Evolutionary conservation across 345 rosid genomes (phyloP).

Genomic region (Erucastrum elatum): DNA sequence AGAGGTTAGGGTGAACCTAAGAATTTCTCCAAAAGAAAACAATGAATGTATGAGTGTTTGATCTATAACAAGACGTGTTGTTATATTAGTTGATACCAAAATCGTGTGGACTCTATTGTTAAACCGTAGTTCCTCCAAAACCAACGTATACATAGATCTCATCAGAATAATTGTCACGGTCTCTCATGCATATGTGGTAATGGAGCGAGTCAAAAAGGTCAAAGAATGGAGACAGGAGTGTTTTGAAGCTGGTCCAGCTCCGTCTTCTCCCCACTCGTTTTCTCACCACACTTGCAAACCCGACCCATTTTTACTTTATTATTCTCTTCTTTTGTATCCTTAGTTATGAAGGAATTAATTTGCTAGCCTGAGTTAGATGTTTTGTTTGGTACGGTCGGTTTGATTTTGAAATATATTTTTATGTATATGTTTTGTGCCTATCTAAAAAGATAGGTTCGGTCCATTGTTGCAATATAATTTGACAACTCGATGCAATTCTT

Average conservation of each 20-base stretch:
- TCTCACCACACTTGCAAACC: neutral
- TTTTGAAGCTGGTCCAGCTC: slow-evolving; percentile 34
- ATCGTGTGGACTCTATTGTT: neutral
- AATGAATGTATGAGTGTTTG: neutral
- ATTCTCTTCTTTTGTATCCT: neutral
- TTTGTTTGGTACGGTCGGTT: neutral
- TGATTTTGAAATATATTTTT: neutral
- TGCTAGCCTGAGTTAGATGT: neutral
- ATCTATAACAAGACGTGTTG: slow-evolving; percentile 9
- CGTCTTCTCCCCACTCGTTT: slow-evolving; percentile 22
- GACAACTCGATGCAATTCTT: slow-evolving; percentile 4
- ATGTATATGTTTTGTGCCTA: neutral
- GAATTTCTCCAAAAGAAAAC: no score
- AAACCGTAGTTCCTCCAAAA: slow-evolving; percentile 4
- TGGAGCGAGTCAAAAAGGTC: slow-evolving; percentile 39
- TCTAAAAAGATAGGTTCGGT: neutral
- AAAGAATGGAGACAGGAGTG: slow-evolving; percentile 25
- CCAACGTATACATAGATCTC: slow-evolving; percentile 13
- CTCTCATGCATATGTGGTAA: slow-evolving; percentile 29
- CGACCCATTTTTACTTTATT: slow-evolving; percentile 3
- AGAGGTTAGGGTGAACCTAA: no score
- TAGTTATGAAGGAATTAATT: neutral
- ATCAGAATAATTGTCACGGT: slow-evolving; percentile 18
- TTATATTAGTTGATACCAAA: neutral
- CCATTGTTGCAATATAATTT: neutral